Evolutionary conservation across 2,329 filamentous ascomycete species (phyloP).

Genomic region (Aspergillus sp.): DNA sequence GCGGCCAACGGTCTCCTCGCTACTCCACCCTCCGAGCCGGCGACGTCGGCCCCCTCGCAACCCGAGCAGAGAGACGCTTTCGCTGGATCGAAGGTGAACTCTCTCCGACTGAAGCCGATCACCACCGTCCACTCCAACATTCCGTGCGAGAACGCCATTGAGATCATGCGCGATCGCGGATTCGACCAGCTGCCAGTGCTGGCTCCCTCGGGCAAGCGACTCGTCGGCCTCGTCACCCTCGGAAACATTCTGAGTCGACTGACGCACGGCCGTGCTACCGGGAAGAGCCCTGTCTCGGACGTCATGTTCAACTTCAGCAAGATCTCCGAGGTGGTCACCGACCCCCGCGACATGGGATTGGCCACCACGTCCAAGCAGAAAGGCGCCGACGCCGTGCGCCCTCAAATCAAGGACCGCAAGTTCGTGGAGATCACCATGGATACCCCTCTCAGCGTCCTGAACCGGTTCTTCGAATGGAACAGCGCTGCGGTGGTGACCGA

Average conservation of each 20-base stretch:
- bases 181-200: slow-evolving; percentile 97
- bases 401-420: slow-evolving; percentile 56
- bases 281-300: slow-evolving; percentile 70
- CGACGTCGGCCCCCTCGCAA: slow-evolving; percentile 28
- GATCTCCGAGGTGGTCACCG: slow-evolving; percentile 85
- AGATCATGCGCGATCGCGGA: slow-evolving; percentile 96
- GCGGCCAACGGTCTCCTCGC: slow-evolving; percentile 90
- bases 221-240: slow-evolving; percentile 90
- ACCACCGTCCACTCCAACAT: slow-evolving; percentile 73
- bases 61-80: slow-evolving; percentile 63
- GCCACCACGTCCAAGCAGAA: slow-evolving; percentile 18
- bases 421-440: slow-evolving; percentile 95
- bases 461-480: slow-evolving; percentile 97
- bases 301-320: slow-evolving; percentile 97
- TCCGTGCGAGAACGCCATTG: slow-evolving; percentile 81
- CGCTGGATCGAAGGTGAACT: slow-evolving; percentile 71
- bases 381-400: slow-evolving; percentile 26
- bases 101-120: slow-evolving; percentile 87
- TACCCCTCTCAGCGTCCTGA: slow-evolving; percentile 77
- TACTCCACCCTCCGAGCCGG: slow-evolving; percentile 48
- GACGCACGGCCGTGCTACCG: slow-evolving; percentile 74
- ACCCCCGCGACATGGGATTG: slow-evolving; percentile 64
- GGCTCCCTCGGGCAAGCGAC: slow-evolving; percentile 62
- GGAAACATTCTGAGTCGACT: slow-evolving; percentile 93
- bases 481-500: slow-evolving; percentile 93